Percentiles rank a stretch among this genome's conserved stretches.
phyloP scores from a whole-genome alignment of 371 early-diverging fungal genomes.

The Mucor piriformis region DNA sequence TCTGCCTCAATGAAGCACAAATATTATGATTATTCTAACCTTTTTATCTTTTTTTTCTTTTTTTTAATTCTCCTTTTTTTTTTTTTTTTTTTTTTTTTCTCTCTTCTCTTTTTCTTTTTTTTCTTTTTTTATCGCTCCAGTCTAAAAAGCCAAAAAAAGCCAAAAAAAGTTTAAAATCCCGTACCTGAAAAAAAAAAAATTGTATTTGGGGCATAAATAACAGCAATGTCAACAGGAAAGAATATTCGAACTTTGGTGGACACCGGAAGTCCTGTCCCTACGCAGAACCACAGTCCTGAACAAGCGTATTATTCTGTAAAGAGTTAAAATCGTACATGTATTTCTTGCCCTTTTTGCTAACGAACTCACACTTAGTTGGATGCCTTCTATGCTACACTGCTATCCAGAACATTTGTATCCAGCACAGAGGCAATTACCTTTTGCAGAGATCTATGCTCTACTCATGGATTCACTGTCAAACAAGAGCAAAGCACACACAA shows the following conservation, averaged over 20 bases:
- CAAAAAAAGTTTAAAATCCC: constrained; percentile 25
- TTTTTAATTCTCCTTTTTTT: constrained; percentile 4
- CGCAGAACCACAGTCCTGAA: constrained; percentile 30
- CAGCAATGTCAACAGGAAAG: constrained; percentile 8
- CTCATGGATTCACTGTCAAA: constrained; percentile 68
- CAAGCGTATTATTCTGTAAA: constrained; percentile 30
- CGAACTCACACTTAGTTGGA: constrained; percentile 29
- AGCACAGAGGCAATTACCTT: constrained; percentile 53
- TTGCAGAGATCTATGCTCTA: constrained; percentile 60
- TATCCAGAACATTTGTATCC: constrained; percentile 37
- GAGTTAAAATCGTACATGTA: neutral
- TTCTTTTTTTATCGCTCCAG: too few relatives aligned
- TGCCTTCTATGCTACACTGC: constrained; percentile 34
- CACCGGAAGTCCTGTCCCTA: constrained; percentile 20
- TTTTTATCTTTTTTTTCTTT: constrained; percentile 3
- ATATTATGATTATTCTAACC: constrained; percentile 4
- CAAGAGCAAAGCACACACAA: constrained; percentile 70
- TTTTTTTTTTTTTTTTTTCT: neutral
- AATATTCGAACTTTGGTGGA: constrained; percentile 12
- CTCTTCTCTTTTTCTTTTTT: neutral
- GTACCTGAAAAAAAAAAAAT: constrained; percentile 22
- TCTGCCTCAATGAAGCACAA: constrained; percentile 14
- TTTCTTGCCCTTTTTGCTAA: neutral
- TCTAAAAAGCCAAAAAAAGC: too few relatives aligned
- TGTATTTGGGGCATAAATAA: neutral